Base-by-base conservation (phyloP, 768 basidiomycete genomes). In the Melanogaster broomeanus region DNA sequence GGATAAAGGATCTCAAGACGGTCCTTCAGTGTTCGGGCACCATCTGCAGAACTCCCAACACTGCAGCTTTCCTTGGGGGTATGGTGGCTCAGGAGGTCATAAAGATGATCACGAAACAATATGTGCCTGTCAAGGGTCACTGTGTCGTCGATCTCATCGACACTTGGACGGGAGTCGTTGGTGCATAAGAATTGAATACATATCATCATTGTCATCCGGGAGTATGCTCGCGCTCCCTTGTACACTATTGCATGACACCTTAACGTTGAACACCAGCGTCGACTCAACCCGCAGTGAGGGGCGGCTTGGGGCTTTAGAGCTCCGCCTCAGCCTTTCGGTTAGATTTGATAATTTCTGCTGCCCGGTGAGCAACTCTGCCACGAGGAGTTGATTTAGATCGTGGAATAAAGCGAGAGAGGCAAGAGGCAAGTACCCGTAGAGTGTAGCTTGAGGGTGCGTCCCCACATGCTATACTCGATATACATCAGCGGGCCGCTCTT, bases 21-120 rank as follows among this genome's bases (percentile, higher is more conserved):
- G 4, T 12, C 3, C 10, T 18, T 15, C 18, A 94, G 93, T 49
- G 84, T 77, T 11, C 88, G 93, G 2, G 77, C 92, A 8, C 90
- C 89, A 2, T 85, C 80, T 0, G 86, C 91, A 3, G 93, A 96
- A 61, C 72, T 98, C 3, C 96, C 6, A 98, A 94, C 58, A 94
- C 87, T 2, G 92, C 96, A 0, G 95, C 95, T 2, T 84, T 98
- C 62, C 74, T 98, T 1, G 97, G 97, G 2, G 97, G 97, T 3
- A 69, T 98, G 31, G 87, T 98, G 18, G 93, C 95, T 22, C 97
- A 99, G 61, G 97, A 99, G 66, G 85, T 86, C 6, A 98, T 98
- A 78, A 98, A 99, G 79, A 79, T 98, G 72, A 87, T 96, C 61
- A 99, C 96, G 51, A 85, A 84, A 61, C 97, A 99, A 70, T 99